Evolutionary conservation across 2,329 filamentous ascomycete species (phyloP), one percentile per base, ranked within the genome.

Genomic region (Ambrosiella beaveri): DNA sequence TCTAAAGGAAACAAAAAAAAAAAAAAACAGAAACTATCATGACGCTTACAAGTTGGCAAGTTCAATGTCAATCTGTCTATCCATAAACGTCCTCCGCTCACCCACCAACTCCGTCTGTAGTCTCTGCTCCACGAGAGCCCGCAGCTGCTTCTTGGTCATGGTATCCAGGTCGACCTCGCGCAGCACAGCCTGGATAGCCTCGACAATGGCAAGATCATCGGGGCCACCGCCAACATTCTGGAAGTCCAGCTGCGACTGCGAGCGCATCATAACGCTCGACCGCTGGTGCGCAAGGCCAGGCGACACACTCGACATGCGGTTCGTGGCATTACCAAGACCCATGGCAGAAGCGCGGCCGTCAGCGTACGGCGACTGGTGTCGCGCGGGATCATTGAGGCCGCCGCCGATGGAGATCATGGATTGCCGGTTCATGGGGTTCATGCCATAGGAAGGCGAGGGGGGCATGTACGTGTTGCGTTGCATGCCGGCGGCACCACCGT

Each of bases 61-160:
- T 74, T 97, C 90, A 58, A 81, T 80, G 71, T 98, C 93, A 70
- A 98, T 97, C 73, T 90, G 86, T 64, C 84, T 79, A 72, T 96
- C 91, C 74, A 97, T 81, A 73, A 95, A 97, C 13, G 83, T 82
- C 68, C 86, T 82, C 69, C 88, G 84, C 70, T 96, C 90, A 19
- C 89, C 90, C 0, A 80, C 76, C 59, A 97, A 76, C 68, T 95
- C 89, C 3, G 86, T 91, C 73, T 96, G 91, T 62, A 98, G 72
- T 65, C 90, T 81, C 74, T 96, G 89, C 73, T 98, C 93, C 11
- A 95, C 89, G 50, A 97, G 77, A 2, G 87, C 90, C 55, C 87
- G 79, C 59, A 93, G 85, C 73, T 97, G 91, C 74, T 98, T 98
- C 82, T 97, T 98, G 6, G 93, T 98, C 53, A 97, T 88, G n/a